Conservation (phyloP, 768 basidiomycete species). For the Mycena galopus region DNA sequence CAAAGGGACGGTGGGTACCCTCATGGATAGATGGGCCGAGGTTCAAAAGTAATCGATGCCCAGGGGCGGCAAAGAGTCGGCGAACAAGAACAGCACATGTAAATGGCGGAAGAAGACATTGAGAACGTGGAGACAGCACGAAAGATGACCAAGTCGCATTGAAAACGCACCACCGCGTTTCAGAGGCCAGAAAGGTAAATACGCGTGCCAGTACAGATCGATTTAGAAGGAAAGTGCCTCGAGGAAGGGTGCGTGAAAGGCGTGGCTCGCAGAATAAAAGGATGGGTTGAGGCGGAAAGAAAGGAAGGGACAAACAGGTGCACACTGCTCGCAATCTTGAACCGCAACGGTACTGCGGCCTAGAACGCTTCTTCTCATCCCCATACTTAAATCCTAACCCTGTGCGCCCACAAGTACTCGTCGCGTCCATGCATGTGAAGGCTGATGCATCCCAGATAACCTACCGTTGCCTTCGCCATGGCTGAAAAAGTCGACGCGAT, state of each 20-base stretch:
- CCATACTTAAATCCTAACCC: background rate
- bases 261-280: constrained; percentile 15
- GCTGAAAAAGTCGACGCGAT: constrained; percentile 72
- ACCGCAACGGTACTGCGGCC: background rate
- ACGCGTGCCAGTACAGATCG: background rate
- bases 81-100: constrained; percentile 17
- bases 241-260: constrained; percentile 4
- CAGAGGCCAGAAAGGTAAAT: background rate
- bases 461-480: constrained; percentile 48
- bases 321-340: background rate
- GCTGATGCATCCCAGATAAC: constrained; percentile 3
- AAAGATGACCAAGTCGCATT: background rate
- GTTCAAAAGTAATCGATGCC: background rate
- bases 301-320: background rate
- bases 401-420: constrained; percentile 2
- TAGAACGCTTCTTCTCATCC: background rate
- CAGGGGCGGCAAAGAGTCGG: constrained; percentile 10
- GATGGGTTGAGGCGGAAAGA: background rate
- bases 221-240: background rate
- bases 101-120: constrained; percentile 14
- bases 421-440: background rate
- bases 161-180: background rate
- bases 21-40: background rate
- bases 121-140: background rate
- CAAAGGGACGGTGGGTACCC: no score